Percentiles rank a stretch among this genome's conserved stretches.
Conservation (phyloP, 768 basidiomycete genomes). For the Phaffia tasmanica region DNA sequence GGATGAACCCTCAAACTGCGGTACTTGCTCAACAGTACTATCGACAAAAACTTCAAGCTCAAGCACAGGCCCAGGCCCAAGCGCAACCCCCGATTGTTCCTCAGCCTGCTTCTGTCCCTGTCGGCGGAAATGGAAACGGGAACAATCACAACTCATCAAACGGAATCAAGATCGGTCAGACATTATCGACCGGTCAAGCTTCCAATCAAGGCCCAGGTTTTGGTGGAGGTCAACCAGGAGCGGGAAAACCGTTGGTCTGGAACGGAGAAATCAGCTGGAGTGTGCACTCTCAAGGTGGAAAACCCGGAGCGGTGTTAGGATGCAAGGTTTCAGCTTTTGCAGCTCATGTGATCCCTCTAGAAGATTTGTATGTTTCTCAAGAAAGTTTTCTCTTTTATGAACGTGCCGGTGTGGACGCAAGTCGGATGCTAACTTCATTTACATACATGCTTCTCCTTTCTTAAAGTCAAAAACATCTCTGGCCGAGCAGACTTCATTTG, state of each 20-base stretch:
- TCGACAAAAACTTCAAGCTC: not conserved
- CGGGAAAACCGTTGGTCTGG: conserved; percentile 5
- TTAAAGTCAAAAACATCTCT: conserved; percentile 5
- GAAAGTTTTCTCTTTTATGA: too few species aligned
- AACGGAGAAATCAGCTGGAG: conserved; percentile 12
- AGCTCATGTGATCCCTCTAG: not conserved
- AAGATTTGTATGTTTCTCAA: conserved; percentile 5
- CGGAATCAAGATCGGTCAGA: too few species aligned
- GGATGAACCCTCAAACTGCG: not conserved
- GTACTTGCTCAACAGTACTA: not conserved
- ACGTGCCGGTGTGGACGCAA: too few species aligned
- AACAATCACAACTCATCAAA: too few species aligned
- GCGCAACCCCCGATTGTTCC: not conserved
- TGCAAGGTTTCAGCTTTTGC: conserved; percentile 8
- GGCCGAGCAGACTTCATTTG: conserved; percentile 7
- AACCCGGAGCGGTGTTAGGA: not conserved
- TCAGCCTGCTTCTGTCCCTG: too few species aligned
- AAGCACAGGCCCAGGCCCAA: not conserved
- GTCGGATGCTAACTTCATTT: not conserved
- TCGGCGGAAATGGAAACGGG: not conserved
- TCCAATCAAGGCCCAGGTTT: too few species aligned
- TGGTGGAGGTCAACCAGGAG: too few species aligned
- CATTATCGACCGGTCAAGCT: too few species aligned
- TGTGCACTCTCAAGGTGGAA: not conserved
- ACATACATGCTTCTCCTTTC: not conserved